Base-by-base conservation (phyloP, 179 eudicot species). In the Dionaea muscipula region DNA sequence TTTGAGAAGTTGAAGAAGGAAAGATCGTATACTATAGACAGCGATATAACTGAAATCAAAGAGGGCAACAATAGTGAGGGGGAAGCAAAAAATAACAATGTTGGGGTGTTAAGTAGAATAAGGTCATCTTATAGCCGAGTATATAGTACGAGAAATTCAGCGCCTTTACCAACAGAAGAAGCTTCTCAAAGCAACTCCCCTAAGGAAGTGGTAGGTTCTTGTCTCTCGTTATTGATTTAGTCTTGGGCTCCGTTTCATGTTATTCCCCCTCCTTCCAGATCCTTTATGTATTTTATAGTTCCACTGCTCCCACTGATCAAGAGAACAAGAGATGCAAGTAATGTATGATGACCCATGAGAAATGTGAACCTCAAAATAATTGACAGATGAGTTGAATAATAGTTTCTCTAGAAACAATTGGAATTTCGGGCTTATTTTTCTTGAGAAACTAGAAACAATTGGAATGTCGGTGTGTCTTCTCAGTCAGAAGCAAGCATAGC, bases 51-150 rank as follows among this genome's bases (percentile, higher is more conserved):
- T 40, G 69, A 64, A 17, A 75, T 69, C 68, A 74, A 65, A 58
- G 83, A 75, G 65, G 75, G 67, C 22, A 33, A 64, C 60, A 59
- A 63, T 24, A 26, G 43, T 62, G 91, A 69, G 59, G 75, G 36
- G 51, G 75, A 61, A 26, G 62, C 45, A 46, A 55, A 50, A 56
- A 70, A 66, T 57, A 77, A 56, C 55, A 73, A 64, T 38, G 46
- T 41, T 53, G 93, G 94, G 35, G 59, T 85, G 59, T 59, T 93
- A 56, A 62, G 76, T 59, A 81, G 79, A 75, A 68, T 89, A 38
- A 83, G 72, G 68, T 89, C 96, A 61, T 69, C 85, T 15, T 88
- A 81, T 55, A 88, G 84, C 64, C 72, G 80, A 55, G 72, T 63
- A 14, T 72, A 81, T 57, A 89, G 85, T 56, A n/a, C 60, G 0